Conservation (phyloP, 2,329 filamentous ascomycete species). For the Fusarium hainanense region DNA sequence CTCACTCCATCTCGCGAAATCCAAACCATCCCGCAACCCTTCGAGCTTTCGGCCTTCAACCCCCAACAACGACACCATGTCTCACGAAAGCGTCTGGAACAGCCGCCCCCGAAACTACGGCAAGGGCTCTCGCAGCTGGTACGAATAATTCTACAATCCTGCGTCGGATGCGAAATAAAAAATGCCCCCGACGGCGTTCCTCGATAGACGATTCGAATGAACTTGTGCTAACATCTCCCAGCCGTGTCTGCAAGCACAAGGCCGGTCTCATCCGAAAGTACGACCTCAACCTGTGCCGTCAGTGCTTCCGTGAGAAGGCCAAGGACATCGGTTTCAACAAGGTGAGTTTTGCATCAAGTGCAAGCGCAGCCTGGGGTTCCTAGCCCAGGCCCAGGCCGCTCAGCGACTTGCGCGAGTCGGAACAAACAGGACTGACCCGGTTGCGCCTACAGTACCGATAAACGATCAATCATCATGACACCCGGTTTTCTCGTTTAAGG, state of each 20-base stretch:
- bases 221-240: conserved; percentile 52
- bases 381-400: not conserved
- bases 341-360: conserved; percentile 57
- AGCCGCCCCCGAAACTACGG: conserved; percentile 96
- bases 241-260: conserved; percentile 85
- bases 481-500: conserved; percentile 44
- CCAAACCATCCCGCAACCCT: conserved; percentile 47
- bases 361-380: not conserved
- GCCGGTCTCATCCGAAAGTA: conserved; percentile 99
- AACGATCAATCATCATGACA: conserved; percentile 44
- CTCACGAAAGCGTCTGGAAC: conserved; percentile 98
- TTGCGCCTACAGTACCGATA: conserved; percentile 52
- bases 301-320: conserved; percentile 81
- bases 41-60: conserved; percentile 45
- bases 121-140: conserved; percentile 96
- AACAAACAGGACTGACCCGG: conserved; percentile 31
- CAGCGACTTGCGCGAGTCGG: not conserved
- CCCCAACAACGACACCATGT: conserved; percentile 63
- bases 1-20: conserved; percentile 50
- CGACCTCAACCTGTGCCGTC: conserved; percentile 89
- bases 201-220: conserved; percentile 7
- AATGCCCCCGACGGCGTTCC: conserved; percentile 1
- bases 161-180: conserved; percentile 12
- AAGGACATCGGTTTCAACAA: conserved; percentile 80
- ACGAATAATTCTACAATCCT: conserved; percentile 57